Evolutionary conservation across 345 rosid genomes (phyloP).

Genomic region (Crucihimalaya himalaica): DNA sequence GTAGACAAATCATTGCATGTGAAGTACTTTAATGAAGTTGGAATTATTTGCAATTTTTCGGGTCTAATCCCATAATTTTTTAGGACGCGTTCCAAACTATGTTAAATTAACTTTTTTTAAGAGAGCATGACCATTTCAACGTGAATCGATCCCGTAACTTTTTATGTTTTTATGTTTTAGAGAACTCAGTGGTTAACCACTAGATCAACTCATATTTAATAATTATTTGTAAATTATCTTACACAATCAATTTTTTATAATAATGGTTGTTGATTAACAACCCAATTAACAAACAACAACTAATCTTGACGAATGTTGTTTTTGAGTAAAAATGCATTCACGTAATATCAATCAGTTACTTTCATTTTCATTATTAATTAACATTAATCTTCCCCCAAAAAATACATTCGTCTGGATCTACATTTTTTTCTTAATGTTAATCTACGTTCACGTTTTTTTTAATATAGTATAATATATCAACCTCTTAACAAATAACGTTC

Average conservation of each 20-base stretch:
- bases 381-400: neutral
- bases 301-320: constrained; percentile 25
- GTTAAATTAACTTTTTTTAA: too few relatives aligned
- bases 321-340: neutral
- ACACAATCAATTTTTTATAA: neutral
- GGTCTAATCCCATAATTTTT: too few relatives aligned
- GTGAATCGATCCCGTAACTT: too few relatives aligned
- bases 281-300: constrained; percentile 36
- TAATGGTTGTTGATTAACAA: constrained; percentile 28
- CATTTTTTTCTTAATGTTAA: neutral
- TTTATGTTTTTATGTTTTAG: too few relatives aligned
- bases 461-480: neutral
- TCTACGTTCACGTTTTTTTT: neutral
- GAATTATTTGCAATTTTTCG: neutral
- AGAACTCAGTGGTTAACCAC: too few relatives aligned
- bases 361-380: constrained; percentile 7
- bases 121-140: too few relatives aligned
- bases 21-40: neutral
- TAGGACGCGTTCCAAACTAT: too few relatives aligned
- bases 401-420: neutral
- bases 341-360: neutral
- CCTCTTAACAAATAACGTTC: neutral
- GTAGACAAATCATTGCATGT: constrained; percentile 33
- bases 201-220: too few relatives aligned
- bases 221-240: too few relatives aligned